Percentiles rank a stretch among this genome's conserved stretches.
Evolutionary conservation across 2,329 filamentous ascomycete genomes (phyloP).

Genomic region (Xylaria sp.): DNA sequence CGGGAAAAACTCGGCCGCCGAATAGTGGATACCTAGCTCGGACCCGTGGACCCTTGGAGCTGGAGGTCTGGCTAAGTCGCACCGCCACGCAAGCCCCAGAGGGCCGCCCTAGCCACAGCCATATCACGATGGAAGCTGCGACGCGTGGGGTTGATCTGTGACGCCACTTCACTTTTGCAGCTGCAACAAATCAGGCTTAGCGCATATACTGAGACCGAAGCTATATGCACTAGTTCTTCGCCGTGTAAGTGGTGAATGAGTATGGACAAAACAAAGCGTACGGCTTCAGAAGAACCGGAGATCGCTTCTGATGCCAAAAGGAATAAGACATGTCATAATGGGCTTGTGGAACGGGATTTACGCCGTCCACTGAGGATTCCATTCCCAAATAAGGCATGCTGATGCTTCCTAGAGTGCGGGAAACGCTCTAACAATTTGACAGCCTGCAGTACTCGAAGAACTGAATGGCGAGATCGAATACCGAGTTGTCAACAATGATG

Average conservation of each 20-base stretch:
- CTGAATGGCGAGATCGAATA: neutral
- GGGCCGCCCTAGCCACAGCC: slow-evolving; percentile 28
- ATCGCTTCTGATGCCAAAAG: too few relatives aligned
- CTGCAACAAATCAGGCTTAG: too few relatives aligned
- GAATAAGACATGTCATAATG: too few relatives aligned
- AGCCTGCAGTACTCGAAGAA: slow-evolving; percentile 1
- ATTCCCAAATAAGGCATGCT: too few relatives aligned
- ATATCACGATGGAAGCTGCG: neutral
- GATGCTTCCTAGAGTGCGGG: neutral
- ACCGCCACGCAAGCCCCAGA: slow-evolving; percentile 20
- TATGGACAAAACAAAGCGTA: too few relatives aligned
- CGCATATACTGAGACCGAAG: neutral
- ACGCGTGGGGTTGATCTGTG: neutral
- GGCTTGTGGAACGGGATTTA: too few relatives aligned
- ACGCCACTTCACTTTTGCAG: neutral
- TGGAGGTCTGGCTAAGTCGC: neutral
- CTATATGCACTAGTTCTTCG: too few relatives aligned
- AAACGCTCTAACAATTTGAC: neutral
- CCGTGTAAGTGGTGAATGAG: too few relatives aligned
- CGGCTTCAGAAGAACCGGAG: too few relatives aligned
- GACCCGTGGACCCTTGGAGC: neutral
- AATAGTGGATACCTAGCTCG: slow-evolving; percentile 3
- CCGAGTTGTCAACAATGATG: neutral
- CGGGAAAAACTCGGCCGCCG: slow-evolving; percentile 41
- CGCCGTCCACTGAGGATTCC: too few relatives aligned